Base-by-base conservation (phyloP, 2,329 filamentous ascomycete genomes). In the Sporothrix mexicana region DNA sequence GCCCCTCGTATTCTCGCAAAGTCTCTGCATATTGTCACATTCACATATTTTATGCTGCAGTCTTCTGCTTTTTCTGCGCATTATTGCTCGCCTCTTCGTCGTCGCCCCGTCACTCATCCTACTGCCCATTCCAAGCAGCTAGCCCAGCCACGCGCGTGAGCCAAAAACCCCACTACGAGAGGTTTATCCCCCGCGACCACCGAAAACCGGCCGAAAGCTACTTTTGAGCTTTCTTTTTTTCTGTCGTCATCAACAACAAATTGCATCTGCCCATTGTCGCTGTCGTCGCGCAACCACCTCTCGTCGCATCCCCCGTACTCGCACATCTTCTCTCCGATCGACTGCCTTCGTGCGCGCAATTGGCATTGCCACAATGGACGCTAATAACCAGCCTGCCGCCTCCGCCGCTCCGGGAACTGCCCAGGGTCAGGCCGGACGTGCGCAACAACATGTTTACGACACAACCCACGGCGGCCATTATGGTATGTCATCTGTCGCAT, bases 381-480 rank as follows among this genome's bases (percentile, higher is more conserved):
- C 82, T 64, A 83, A 86, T 78, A 83, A 86, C 76, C 84, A 86
- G 74, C 83, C 84, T 73, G 81, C 88, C 74, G 83, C 47, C 9
- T n/a, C 13, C 25, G 45, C 66, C 25, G 47, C 66, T 30, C 41
- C 61, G 61, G 47, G 66, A 7, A n/a, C 15, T 7, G 47, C 87
- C 74, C 88, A 88, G 78, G 79, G 82, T 68, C 89, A 91, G 79
- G 85, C 87, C 79, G 85, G 84, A 78, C 87, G 88, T 76, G 85
- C 87, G 76, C 86, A 88, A 78, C 89, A 53, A 30, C 47, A 89
- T 17, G 86, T 88, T n/a, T 94, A 94, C 81, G 92, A 94, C 82
- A 89, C 89, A 69, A 87, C 84, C 77, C 90, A 92, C 79, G 92
- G 91, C 74, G 92, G 92, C 70, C 92, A 94, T 81, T 94, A 94